These are phyloP conservation scores for Globisporangium polare DNA, from an alignment of 352 stramenopile genomes.

Conservation along the genomic window DNA sequence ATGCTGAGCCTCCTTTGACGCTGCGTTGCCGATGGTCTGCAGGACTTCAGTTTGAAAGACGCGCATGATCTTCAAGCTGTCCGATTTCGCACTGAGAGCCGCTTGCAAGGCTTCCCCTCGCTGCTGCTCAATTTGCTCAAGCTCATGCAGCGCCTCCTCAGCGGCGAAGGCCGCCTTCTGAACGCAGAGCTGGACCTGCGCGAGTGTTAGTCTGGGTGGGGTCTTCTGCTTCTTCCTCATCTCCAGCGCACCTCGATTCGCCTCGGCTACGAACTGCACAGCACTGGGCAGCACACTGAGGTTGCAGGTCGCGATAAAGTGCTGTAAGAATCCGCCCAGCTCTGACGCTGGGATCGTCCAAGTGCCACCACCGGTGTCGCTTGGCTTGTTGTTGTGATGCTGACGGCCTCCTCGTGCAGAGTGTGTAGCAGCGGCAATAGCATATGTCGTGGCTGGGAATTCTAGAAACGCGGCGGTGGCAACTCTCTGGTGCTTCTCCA, in stretches of 20 bases:
- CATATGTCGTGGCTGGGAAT: slow-evolving; percentile 18
- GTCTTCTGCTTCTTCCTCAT: slow-evolving; percentile 25
- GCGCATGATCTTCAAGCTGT: not conserved
- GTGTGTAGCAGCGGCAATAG: not conserved
- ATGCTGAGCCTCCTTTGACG: not conserved
- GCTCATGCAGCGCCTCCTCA: slow-evolving; percentile 17
- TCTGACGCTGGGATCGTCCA: slow-evolving; percentile 26
- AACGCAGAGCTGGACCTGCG: slow-evolving; percentile 25
- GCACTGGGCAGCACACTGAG: slow-evolving; percentile 26
- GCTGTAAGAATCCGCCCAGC: slow-evolving; percentile 21
- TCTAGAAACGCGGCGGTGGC: slow-evolving; percentile 15
- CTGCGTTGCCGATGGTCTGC: not conserved
- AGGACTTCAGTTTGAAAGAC: slow-evolving; percentile 10
- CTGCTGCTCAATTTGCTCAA: not conserved
- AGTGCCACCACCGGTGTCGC: not conserved
- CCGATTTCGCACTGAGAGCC: not conserved
- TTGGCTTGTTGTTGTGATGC: not conserved
- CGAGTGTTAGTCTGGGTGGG: slow-evolving; percentile 12
- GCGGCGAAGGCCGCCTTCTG: slow-evolving; percentile 26
- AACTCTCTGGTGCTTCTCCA: slow-evolving; percentile 14
- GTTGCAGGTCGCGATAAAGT: slow-evolving; percentile 18
- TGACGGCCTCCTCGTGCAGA: not conserved
- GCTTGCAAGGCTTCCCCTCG: not conserved
- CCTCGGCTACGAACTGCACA: slow-evolving; percentile 21
- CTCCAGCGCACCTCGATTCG: slow-evolving; percentile 18